These are phyloP conservation scores for Metschnikowia borealis DNA, from an alignment of 805 yeast species.

Conservation along the genomic window DNA sequence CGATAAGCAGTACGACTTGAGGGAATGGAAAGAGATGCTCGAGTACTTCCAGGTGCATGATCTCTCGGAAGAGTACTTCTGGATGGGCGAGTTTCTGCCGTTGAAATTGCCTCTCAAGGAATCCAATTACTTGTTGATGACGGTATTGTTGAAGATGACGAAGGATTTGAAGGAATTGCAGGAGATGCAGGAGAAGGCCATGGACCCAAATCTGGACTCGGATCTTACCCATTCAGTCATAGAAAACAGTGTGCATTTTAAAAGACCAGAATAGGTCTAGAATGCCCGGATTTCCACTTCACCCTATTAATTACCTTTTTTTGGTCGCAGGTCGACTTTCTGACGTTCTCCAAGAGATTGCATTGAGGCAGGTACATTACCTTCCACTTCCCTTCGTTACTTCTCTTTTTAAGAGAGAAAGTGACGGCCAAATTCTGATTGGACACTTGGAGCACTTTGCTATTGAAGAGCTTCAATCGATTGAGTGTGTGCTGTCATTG, in stretches of 20 bases:
- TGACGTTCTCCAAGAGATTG: no score
- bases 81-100: constrained; percentile 69
- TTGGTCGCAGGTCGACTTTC: no score
- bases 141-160: constrained; percentile 27
- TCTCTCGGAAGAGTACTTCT: constrained; percentile 31
- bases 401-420: constrained; percentile 3
- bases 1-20: constrained; percentile 40
- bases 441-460: constrained; percentile 13
- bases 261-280: no score
- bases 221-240: not conserved
- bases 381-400: not conserved
- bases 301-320: no score
- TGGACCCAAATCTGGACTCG: not conserved
- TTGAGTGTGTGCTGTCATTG: constrained; percentile 18
- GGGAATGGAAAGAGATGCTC: constrained; percentile 49
- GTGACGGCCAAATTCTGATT: constrained; percentile 9
- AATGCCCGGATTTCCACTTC: not conserved
- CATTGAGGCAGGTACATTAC: no score
- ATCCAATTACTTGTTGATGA: constrained; percentile 53
- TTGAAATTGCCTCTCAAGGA: constrained; percentile 66
- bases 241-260: not conserved
- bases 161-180: constrained; percentile 14
- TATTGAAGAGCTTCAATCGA: constrained; percentile 19
- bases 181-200: not conserved
- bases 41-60: constrained; percentile 25